Conservation (phyloP, 73 alveolate species). For the Loxodes magnus region DNA sequence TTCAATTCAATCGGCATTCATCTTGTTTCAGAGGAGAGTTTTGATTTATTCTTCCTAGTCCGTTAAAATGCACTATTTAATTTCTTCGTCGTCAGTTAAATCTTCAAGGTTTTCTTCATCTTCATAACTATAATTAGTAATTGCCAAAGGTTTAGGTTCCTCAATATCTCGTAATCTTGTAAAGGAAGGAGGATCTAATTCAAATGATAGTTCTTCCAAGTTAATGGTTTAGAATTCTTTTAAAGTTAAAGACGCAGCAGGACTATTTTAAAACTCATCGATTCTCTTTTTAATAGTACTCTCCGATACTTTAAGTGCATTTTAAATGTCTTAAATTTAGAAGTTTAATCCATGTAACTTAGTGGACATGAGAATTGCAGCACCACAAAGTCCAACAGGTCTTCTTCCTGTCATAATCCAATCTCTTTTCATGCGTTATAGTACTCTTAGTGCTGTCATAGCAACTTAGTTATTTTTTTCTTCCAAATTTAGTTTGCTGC, state of each 20-base stretch:
- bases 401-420: slow-evolving; percentile 96
- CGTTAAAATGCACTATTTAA: slow-evolving; percentile 63
- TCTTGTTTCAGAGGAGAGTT: slow-evolving; percentile 75
- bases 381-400: slow-evolving; percentile 96
- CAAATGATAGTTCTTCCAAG: slow-evolving; percentile 60
- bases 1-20: slow-evolving; percentile 87
- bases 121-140: slow-evolving; percentile 10
- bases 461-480: slow-evolving; percentile 65
- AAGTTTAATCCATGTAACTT: slow-evolving; percentile 77
- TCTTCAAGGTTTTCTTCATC: slow-evolving; percentile 31
- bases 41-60: slow-evolving; percentile 70
- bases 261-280: slow-evolving; percentile 85
- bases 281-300: slow-evolving; percentile 91
- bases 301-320: slow-evolving; percentile 85
- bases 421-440: slow-evolving; percentile 87
- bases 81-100: slow-evolving; percentile 77
- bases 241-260: slow-evolving; percentile 77
- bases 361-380: slow-evolving; percentile 89
- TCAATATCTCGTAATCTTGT: slow-evolving; percentile 12
- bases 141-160: slow-evolving; percentile 9
- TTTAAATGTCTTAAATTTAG: slow-evolving; percentile 60
- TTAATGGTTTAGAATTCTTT: slow-evolving; percentile 78
- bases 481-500: slow-evolving; percentile 57
- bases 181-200: slow-evolving; percentile 90
- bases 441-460: slow-evolving; percentile 71